A percentile compares a stretch with the other conserved stretches of the same genome.
phyloP scores from a whole-genome alignment of 192 early-diverging fungal genomes.

The Spinellus fusiger region DNA sequence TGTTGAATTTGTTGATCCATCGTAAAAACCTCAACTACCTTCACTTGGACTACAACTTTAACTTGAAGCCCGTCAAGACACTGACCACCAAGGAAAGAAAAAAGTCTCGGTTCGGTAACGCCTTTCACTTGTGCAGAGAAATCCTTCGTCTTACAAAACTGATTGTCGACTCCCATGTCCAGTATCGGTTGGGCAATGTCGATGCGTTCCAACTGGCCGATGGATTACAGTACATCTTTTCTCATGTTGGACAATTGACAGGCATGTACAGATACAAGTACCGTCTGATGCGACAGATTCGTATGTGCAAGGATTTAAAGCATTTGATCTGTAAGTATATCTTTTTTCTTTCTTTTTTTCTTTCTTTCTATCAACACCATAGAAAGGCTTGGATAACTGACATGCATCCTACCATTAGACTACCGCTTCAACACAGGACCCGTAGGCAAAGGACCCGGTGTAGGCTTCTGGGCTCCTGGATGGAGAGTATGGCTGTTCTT shows the following conservation, averaged over 20 bases:
- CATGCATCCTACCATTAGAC: neutral
- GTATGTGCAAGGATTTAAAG: slow-evolving; percentile 60
- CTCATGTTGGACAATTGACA: slow-evolving; percentile 97
- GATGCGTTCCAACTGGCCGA: slow-evolving; percentile 99
- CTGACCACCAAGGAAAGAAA: slow-evolving; percentile 99
- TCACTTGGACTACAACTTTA: slow-evolving; percentile 99
- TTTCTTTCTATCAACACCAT: neutral
- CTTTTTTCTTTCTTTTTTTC: slow-evolving; percentile 1
- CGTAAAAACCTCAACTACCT: slow-evolving; percentile 97
- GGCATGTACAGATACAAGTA: slow-evolving; percentile 99
- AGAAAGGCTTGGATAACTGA: neutral
- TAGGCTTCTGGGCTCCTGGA: slow-evolving; percentile 98
- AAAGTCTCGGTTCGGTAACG: slow-evolving; percentile 97
- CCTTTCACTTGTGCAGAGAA: slow-evolving; percentile 94
- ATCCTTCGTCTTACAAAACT: slow-evolving; percentile 95
- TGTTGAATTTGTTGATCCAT: slow-evolving; percentile 98
- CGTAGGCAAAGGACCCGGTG: slow-evolving; percentile 96
- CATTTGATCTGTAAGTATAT: slow-evolving; percentile 32
- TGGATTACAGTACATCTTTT: slow-evolving; percentile 97
- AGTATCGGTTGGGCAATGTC: slow-evolving; percentile 96
- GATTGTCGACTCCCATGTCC: slow-evolving; percentile 95
- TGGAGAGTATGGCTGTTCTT: slow-evolving; percentile 99
- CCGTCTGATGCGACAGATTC: slow-evolving; percentile 93
- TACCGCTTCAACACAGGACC: slow-evolving; percentile 90
- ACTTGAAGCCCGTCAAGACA: slow-evolving; percentile 97